These are phyloP conservation scores for Cicer chorassanicum DNA, from an alignment of 306 rosid species.

Conservation along the genomic window DNA sequence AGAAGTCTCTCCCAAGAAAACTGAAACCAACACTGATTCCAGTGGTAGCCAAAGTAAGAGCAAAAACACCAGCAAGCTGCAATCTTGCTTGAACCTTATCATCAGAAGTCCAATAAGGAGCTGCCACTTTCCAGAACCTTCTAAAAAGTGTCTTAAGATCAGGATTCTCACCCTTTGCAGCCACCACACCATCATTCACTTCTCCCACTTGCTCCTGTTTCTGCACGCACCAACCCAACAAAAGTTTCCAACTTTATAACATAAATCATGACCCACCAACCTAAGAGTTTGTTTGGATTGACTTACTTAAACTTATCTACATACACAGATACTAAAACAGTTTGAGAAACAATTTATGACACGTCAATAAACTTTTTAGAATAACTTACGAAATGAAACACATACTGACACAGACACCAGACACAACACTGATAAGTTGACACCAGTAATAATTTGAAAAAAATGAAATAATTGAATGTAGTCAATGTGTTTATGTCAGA, in stretches of 20 bases:
- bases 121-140: constrained; percentile 96
- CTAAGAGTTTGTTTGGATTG: too few species aligned
- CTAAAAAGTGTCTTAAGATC: constrained; percentile 66
- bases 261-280: constrained; percentile 22
- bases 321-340: too few species aligned
- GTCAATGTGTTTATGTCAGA: too few species aligned
- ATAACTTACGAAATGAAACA: too few species aligned
- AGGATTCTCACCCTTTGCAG: constrained; percentile 55
- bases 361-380: too few species aligned
- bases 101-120: constrained; percentile 86
- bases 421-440: too few species aligned
- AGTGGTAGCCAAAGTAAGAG: constrained; percentile 89
- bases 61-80: constrained; percentile 84
- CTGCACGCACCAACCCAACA: constrained; percentile 53
- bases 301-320: too few species aligned
- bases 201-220: constrained; percentile 22
- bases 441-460: too few species aligned
- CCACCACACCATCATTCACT: constrained; percentile 39
- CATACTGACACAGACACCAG: too few species aligned
- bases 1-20: constrained; percentile 95
- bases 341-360: too few species aligned
- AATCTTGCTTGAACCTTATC: constrained; percentile 79
- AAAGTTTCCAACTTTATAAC: constrained; percentile 12
- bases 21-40: constrained; percentile 95
- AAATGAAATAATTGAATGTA: too few species aligned